Percentiles rank a stretch among this genome's conserved stretches.
Conservation (phyloP, 139 green algal species). For the Coelastrella sp. region DNA sequence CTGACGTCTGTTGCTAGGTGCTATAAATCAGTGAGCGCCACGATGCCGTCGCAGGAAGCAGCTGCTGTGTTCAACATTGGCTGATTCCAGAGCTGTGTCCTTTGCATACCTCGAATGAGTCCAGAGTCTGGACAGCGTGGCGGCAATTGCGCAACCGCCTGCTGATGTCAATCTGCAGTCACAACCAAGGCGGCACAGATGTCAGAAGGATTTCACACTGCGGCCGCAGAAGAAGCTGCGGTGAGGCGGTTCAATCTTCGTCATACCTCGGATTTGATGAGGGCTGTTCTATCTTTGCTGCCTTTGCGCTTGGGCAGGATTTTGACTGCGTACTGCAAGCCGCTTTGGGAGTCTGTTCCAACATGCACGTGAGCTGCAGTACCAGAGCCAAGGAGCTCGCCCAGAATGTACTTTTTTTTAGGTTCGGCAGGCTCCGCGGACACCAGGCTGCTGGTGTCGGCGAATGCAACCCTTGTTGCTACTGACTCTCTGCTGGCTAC, state of each 20-base stretch:
- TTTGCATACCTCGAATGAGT: constrained; percentile 22
- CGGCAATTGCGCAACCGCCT: neutral
- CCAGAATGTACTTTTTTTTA: constrained; percentile 23
- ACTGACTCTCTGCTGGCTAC: constrained; percentile 1
- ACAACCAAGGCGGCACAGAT: no score
- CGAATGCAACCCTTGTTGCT: constrained; percentile 15
- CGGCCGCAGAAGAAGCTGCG: no score
- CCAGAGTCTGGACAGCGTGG: constrained; percentile 32
- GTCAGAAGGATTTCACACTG: no score
- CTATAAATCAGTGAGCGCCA: no score
- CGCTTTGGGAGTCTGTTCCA: constrained; percentile 7
- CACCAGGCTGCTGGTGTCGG: constrained; percentile 3
- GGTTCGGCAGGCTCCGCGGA: neutral
- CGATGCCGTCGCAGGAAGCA: no score
- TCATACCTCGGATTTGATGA: constrained; percentile 29
- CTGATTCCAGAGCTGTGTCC: no score
- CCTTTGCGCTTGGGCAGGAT: constrained; percentile 36
- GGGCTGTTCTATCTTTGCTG: constrained; percentile 16
- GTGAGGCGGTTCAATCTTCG: neutral
- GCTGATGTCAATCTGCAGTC: constrained; percentile 29
- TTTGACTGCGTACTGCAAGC: constrained; percentile 41
- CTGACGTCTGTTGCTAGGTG: no score
- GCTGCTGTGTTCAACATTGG: no score
- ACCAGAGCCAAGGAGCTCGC: constrained; percentile 35
- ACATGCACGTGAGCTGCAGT: constrained; percentile 28